Conservation (phyloP, 2,329 filamentous ascomycete species). For the Aspergillus pseudotamarii region DNA sequence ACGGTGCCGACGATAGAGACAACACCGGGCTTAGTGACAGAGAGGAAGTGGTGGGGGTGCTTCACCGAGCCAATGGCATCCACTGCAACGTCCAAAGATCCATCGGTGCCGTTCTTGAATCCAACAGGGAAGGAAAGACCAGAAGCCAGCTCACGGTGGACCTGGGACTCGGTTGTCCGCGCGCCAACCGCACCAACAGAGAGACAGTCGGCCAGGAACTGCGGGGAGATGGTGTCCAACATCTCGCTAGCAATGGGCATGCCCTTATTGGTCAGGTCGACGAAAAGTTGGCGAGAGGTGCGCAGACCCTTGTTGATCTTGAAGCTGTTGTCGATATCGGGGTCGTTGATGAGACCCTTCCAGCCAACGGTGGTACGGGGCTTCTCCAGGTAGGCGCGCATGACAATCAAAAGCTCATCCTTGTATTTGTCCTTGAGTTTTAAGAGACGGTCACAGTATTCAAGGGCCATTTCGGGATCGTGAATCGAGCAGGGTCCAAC, state of each 20-base stretch:
- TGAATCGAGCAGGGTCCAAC: conserved; percentile 97
- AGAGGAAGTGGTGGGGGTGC: conserved; percentile 95
- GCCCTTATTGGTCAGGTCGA: conserved; percentile 85
- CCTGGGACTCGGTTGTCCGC: conserved; percentile 93
- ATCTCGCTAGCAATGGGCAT: conserved; percentile 98
- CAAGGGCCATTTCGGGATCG: conserved; percentile 84
- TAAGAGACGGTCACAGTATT: conserved; percentile 86
- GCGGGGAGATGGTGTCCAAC: conserved; percentile 96
- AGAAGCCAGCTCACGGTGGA: conserved; percentile 91
- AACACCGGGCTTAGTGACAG: conserved; percentile 93
- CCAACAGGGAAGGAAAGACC: conserved; percentile 96
- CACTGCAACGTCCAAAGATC: conserved; percentile 82
- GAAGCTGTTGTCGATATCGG: conserved; percentile 97
- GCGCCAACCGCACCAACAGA: conserved; percentile 92
- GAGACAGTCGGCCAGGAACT: conserved; percentile 91
- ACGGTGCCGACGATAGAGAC: conserved; percentile 92
- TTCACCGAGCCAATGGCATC: conserved; percentile 92
- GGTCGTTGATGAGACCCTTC: conserved; percentile 99
- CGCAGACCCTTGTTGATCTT: conserved; percentile 97
- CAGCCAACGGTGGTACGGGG: conserved; percentile 96
- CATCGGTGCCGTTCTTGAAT: conserved; percentile 99
- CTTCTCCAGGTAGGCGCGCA: conserved; percentile 99
- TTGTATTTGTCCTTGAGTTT: conserved; percentile 84
- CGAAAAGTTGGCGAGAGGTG: conserved; percentile 84
- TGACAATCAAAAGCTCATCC: conserved; percentile 88